These are phyloP conservation scores for Podospora conica DNA, from an alignment of 495 filamentous ascomycete species.

Conservation along the genomic window DNA sequence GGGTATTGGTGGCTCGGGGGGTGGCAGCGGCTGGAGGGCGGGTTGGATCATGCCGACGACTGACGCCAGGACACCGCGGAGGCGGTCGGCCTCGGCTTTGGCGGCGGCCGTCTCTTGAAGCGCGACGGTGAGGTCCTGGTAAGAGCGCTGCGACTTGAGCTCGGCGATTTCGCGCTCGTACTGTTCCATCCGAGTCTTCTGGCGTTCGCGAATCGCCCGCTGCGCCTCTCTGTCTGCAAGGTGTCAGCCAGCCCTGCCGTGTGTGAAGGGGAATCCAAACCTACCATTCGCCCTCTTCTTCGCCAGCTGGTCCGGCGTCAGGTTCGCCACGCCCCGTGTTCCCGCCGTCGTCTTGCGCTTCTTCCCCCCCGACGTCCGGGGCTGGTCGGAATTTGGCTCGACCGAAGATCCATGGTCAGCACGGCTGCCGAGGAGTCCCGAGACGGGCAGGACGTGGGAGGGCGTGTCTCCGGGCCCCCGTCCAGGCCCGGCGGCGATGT, in stretches of 20 bases:
- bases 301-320: conserved; percentile 63
- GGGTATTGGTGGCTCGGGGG: not conserved
- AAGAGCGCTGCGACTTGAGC: conserved; percentile 63
- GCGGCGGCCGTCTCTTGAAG: conserved; percentile 63
- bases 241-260: conserved; percentile 1
- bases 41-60: conserved; percentile 63
- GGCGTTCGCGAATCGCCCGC: conserved; percentile 72
- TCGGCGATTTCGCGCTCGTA: conserved; percentile 43
- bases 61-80: conserved; percentile 54
- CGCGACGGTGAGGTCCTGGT: conserved; percentile 67
- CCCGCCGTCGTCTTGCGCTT: conserved; percentile 33
- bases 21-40: conserved; percentile 27
- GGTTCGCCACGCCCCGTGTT: conserved; percentile 58
- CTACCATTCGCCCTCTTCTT: conserved; percentile 73
- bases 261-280: not conserved
- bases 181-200: conserved; percentile 64
- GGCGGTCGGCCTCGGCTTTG: conserved; percentile 63
- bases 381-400: not conserved
- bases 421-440: not conserved
- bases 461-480: not conserved
- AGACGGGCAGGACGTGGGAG: not conserved
- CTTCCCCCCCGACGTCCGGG: conserved; percentile 16
- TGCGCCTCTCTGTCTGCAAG: conserved; percentile 66
- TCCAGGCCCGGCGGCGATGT: not conserved
- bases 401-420: not conserved